Base-by-base conservation (phyloP, 75 land plant species). In the Picea glauca region DNA sequence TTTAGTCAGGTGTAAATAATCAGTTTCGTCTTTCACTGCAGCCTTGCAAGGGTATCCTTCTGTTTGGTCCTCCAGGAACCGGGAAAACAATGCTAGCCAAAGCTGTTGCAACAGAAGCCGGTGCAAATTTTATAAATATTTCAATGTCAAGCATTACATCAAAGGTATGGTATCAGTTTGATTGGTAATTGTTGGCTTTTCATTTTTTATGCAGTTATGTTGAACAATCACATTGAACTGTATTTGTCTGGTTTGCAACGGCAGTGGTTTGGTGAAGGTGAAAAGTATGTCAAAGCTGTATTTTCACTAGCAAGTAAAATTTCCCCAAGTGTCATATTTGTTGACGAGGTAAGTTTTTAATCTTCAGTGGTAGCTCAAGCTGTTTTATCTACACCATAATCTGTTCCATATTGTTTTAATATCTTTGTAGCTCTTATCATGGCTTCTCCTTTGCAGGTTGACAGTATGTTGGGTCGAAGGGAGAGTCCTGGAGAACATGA, bases 11-110 rank as follows among this genome's bases (percentile, higher is more conserved):
- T 50, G 9, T 68, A 8, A 58, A 13, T 76, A 58, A 13, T 64
- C 32, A 65, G 0, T 18, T 74, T 59, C 43, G 18, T 78, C 21
- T 70, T 57, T 60, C 18, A 62, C 5, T 76, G 40, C 86, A 94
- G 96, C 98, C 98, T 66, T 95, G 98, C 86, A 95, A 90, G 63
- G 98, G 98, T 60, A 90, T 95, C 9, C 81, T 95, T 67, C 93
- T 95, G 0, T 95, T 95, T 81, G 98, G 98, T 14, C 98, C 98
- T 18, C 97, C 97, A 63, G 97, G 97, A 58, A 94, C 97, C n/a
- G 97, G 97, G 2, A 94, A 94, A 84, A 95, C 96, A 32, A 95
- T 95, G 98, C 93, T 95, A 15, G 98, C 98, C 0, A 95, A 95
- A 84, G 98, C 96, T 77, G 98, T 95, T 78, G 98, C 98, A 60